These are phyloP conservation scores for Lyophyllum atratum DNA, from an alignment of 768 basidiomycete genomes.

Conservation along the genomic window DNA sequence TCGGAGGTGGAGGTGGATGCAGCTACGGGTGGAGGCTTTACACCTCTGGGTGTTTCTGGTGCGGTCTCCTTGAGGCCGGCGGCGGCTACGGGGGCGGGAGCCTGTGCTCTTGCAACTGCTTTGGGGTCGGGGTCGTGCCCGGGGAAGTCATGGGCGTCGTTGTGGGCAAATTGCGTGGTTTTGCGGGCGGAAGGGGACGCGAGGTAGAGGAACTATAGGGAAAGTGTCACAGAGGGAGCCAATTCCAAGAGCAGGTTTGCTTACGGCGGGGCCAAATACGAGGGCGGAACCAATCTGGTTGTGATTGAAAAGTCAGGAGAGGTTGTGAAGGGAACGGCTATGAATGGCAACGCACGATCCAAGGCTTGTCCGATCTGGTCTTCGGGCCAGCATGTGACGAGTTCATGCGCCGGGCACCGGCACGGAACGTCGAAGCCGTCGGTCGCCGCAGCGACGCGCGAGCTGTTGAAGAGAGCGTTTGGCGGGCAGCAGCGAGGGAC, in stretches of 20 bases:
- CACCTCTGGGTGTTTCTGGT: neutral
- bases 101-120: conserved; percentile 13
- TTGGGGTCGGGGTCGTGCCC: conserved; percentile 19
- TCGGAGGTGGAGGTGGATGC: too few relatives aligned
- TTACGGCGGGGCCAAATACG: conserved; percentile 43
- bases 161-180: conserved; percentile 30
- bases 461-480: conserved; percentile 32
- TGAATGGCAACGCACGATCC: conserved; percentile 41
- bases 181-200: conserved; percentile 42
- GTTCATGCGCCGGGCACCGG: conserved; percentile 36
- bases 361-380: conserved; percentile 41
- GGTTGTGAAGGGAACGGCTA: conserved; percentile 9
- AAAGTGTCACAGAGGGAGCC: conserved; percentile 1
- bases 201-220: conserved; percentile 39
- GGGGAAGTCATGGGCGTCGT: conserved; percentile 37
- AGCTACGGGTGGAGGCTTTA: too few relatives aligned
- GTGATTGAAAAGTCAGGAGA: neutral
- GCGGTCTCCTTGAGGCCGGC: neutral
- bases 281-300: conserved; percentile 41
- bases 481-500: conserved; percentile 41
- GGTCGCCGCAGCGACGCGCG: conserved; percentile 28
- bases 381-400: conserved; percentile 33
- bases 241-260: conserved; percentile 13
- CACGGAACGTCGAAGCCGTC: conserved; percentile 24
- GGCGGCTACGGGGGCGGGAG: conserved; percentile 2